Base-by-base conservation (phyloP, 2,329 filamentous ascomycete species). In the Raffaelea deltoideospora region DNA sequence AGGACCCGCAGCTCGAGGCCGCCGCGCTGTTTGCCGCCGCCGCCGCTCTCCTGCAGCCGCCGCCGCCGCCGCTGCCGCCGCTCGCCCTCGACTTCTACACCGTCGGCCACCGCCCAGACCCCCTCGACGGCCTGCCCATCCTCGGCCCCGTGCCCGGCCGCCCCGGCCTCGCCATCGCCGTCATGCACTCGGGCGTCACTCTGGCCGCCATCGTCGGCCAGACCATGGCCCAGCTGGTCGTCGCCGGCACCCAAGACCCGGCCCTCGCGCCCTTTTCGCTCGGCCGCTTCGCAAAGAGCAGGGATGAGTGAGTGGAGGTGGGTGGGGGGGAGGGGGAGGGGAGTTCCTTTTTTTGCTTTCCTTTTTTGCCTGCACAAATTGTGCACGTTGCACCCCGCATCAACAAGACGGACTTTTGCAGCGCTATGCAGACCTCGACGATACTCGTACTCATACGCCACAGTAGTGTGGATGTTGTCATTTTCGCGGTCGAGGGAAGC, bases 111-210 rank as follows among this genome's bases (percentile, higher is more conserved):
- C 42, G 52, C 2, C 50, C 52, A 1, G 43, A 46, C 3, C 50
- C 51, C 0, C 21, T 44, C 27, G 52, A 54, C 34, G 50, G 50
- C 1, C 35, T 49, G 22, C 51, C 51, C 3, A 51, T 53, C 15
- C 43, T 53, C 3, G 51, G 51, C 5, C 18, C 43, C 5, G 50
- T 41, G 9, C n/a, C n/a, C n/a, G 51, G 51, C 2, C 18, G 45
- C 18, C 35, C 49, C 3, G 52, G 51, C 1, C 38, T 55, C 7
- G 48, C 45, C 3, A 34, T 54, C 27, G 52, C 51, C 1, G 50
- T 53, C 2, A 54, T 53, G 52, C 51, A 54, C 39, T 52, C 50
- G 1, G 49, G 50, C 11, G 49, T 53, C 3, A 51, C 49, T 2
- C 41, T 49, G 31, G 44, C 48, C 3, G 46, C 50, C 5, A 30